Evolutionary conservation across 139 green algal genomes (phyloP).

Genomic region (Volvox africanus): DNA sequence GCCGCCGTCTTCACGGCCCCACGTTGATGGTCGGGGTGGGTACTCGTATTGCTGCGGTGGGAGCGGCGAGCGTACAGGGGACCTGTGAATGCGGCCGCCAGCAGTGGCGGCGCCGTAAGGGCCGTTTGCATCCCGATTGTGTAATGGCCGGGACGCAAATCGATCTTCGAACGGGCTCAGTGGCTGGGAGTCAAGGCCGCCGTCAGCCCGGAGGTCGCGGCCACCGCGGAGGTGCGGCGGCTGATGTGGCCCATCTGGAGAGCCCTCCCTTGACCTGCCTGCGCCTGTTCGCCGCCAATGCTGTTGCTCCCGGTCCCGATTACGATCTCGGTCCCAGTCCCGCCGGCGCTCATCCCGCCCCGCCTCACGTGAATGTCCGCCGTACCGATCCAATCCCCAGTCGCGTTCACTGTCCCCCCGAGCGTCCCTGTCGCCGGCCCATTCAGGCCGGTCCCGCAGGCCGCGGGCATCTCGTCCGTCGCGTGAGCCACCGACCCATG

Average conservation of each 20-base stretch:
- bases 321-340: background rate
- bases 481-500: background rate
- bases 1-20: background rate
- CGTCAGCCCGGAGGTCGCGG: background rate
- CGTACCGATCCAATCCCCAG: background rate
- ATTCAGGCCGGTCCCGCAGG: background rate
- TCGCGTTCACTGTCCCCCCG: background rate
- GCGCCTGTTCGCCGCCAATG: background rate
- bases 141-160: background rate
- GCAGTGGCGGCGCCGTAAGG: background rate
- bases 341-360: background rate
- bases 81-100: background rate
- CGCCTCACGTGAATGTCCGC: background rate
- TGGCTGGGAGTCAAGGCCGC: background rate
- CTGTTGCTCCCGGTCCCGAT: background rate
- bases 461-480: background rate
- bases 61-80: background rate
- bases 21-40: background rate
- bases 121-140: background rate
- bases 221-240: background rate
- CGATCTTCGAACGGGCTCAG: background rate
- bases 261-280: constrained; percentile 23
- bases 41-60: background rate
- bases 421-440: background rate
- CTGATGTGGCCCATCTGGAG: background rate